Evolutionary conservation across 2,329 filamentous ascomycete species (phyloP).

Genomic region (Colletotrichum limetticola): DNA sequence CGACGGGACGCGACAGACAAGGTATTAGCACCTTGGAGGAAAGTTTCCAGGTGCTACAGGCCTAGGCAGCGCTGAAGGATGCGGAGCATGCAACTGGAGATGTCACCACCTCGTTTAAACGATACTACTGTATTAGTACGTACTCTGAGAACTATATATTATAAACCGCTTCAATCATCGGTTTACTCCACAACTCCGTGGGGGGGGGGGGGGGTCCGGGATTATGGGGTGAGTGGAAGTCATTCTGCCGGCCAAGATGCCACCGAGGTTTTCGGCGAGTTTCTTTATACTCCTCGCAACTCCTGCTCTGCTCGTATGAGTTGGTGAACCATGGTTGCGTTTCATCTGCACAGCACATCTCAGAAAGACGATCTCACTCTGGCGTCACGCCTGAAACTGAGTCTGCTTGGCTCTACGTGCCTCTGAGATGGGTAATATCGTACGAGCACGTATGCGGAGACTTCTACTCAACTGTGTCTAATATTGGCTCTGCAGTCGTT

Average conservation of each 20-base stretch:
- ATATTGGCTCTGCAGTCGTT: too few relatives aligned
- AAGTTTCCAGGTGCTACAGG: neutral
- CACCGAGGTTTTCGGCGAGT: neutral
- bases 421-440: neutral
- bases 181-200: neutral
- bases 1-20: conserved; percentile 16
- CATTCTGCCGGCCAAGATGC: neutral
- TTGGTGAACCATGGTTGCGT: neutral
- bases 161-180: too few relatives aligned
- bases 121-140: neutral
- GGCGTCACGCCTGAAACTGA: neutral
- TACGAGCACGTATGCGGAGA: neutral
- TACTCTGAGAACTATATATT: neutral
- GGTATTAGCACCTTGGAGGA: neutral
- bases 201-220: too few relatives aligned
- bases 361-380: neutral
- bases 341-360: neutral
- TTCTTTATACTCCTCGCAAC: neutral
- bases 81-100: neutral
- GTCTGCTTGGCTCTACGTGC: too few relatives aligned
- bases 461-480: too few relatives aligned
- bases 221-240: neutral
- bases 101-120: neutral
- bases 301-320: neutral
- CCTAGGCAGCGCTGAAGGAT: neutral